Base-by-base conservation (phyloP, 192 early-diverging fungal species). In the Coemansia sp. region DNA sequence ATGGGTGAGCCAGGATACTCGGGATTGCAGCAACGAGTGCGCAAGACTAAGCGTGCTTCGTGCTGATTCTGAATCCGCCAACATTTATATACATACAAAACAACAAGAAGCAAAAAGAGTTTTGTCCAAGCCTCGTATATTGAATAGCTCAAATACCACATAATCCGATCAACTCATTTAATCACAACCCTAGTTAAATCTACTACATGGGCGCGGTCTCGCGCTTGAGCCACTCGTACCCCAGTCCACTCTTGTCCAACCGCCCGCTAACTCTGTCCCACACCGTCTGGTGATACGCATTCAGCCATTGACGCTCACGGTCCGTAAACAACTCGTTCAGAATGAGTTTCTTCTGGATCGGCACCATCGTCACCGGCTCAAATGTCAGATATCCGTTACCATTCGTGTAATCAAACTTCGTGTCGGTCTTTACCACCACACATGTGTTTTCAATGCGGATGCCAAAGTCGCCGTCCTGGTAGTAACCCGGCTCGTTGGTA, bases 401-500 rank as follows among this genome's bases (percentile, higher is more conserved):
- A 43, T 89, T 91, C 2, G 73, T 73, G 86, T 97, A 98, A 82
- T 94, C 92, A 79, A 90, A 72, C 50, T 83, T 81, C 0, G 94
- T 92, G 4, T 88, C 71, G 0, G 69, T 85, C 49, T 90, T 82
- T 52, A 86, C 86, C 22, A 97, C 88, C 41, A 99, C 65, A 59
- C 96, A 77, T 32, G 96, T 88, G 69, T 94, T 97, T 76, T 99
- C 97, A 67, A 97, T 96, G 67, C 97, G 93, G 66, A 97, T 97
- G 60, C 97, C 97, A 74, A 97, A 99, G 35, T 86, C 81, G 22
- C 94, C 94, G 74, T 99, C 94, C 74, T 96, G 88, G 71, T 99
- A 99, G 83, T 93, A 99, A 1, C 97, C 97, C 18, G 97, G 97
- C 76, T 99, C 93, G 71, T 99, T 93, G 18, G 97, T 94, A 37